phyloP scores from a whole-genome alignment of 192 early-diverging fungal species.

The Umbelopsis isabellina region DNA sequence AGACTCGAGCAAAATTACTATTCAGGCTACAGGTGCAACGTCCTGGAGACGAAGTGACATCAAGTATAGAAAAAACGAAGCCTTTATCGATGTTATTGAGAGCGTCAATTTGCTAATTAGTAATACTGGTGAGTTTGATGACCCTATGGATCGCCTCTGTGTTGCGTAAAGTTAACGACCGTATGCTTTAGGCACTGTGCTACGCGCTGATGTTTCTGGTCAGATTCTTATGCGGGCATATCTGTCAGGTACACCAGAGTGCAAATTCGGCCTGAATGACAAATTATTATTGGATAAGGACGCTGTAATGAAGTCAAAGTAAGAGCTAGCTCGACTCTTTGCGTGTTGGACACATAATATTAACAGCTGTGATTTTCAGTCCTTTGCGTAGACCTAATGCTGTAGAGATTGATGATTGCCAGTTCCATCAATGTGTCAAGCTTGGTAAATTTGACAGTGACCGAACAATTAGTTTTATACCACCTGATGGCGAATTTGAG shows the following conservation, averaged over 20 bases:
- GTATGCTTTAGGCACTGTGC: conserved; percentile 77
- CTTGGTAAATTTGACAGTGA: conserved; percentile 91
- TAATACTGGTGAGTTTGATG: conserved; percentile 49
- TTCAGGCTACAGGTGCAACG: conserved; percentile 94
- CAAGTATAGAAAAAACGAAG: conserved; percentile 97
- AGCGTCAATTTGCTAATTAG: conserved; percentile 92
- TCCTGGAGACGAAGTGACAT: conserved; percentile 94
- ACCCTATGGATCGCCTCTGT: background rate
- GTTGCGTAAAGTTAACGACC: background rate
- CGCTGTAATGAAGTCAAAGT: conserved; percentile 43
- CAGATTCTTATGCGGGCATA: conserved; percentile 94
- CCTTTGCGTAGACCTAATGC: conserved; percentile 48
- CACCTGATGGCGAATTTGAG: conserved; percentile 96
- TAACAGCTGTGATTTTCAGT: background rate
- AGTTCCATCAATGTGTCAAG: conserved; percentile 99
- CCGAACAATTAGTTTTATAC: conserved; percentile 96
- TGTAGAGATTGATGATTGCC: conserved; percentile 95
- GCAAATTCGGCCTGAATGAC: conserved; percentile 97
- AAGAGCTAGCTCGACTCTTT: background rate
- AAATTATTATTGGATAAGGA: conserved; percentile 87
- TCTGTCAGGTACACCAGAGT: conserved; percentile 96
- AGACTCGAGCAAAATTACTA: conserved; percentile 80
- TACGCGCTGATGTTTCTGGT: conserved; percentile 88
- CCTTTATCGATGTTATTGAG: conserved; percentile 99
- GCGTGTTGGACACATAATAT: no score